phyloP scores from a whole-genome alignment of 2,329 filamentous ascomycete genomes.

The Coniochaeta hoffmannii region DNA sequence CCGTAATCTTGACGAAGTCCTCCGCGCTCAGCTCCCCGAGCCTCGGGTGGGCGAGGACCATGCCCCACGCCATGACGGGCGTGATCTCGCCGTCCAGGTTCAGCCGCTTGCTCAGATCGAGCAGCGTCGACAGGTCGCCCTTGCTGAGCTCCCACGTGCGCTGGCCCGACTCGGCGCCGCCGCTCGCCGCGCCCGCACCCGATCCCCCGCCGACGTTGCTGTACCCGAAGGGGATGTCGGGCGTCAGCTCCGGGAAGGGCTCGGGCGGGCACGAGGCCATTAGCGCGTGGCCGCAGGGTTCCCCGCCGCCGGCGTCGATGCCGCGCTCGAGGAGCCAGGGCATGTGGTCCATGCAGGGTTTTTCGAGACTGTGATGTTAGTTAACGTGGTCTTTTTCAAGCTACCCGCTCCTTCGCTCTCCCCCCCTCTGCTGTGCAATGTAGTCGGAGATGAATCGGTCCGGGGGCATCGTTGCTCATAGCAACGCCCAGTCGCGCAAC shows the following conservation, averaged over 20 bases:
- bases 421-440: background rate
- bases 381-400: conserved; percentile 7
- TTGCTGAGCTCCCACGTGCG: conserved; percentile 76
- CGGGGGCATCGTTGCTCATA: background rate
- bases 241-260: conserved; percentile 40
- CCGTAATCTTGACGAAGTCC: conserved; percentile 66
- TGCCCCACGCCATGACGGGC: conserved; percentile 90
- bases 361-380: conserved; percentile 63
- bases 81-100: conserved; percentile 87
- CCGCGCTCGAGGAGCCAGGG: conserved; percentile 64
- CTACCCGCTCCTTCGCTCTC: background rate
- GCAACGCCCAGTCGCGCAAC: background rate
- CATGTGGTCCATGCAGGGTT: conserved; percentile 87
- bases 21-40: conserved; percentile 56
- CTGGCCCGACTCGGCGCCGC: conserved; percentile 41
- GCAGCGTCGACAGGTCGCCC: conserved; percentile 68
- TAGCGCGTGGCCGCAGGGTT: conserved; percentile 79
- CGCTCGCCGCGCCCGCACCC: background rate
- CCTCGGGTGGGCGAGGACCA: conserved; percentile 65
- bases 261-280: conserved; percentile 88
- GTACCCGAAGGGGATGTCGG: conserved; percentile 46
- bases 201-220: conserved; percentile 19
- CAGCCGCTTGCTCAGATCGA: conserved; percentile 76
- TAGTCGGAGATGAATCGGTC: background rate
- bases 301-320: conserved; percentile 47